Base-by-base conservation (phyloP, 2,329 filamentous ascomycete species). In the Apiospora arundinis region DNA sequence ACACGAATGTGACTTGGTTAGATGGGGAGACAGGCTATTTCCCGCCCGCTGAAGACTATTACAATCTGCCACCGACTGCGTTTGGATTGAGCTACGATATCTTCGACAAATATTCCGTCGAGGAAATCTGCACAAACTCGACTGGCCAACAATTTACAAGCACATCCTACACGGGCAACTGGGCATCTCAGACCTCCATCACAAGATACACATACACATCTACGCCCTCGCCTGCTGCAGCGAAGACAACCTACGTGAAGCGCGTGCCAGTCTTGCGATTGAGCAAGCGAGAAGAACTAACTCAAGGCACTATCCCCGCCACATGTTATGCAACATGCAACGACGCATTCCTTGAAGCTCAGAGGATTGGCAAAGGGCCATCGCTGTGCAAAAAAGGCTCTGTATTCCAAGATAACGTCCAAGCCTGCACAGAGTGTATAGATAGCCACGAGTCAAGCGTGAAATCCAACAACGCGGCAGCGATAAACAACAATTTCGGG, bases 51-150 rank as follows among this genome's bases (percentile, higher is more conserved):
- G 77, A 83, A 0, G 88, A 86, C 4, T 93, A 92, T 77, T 93
- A 90, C 81, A 87, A 92, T 72, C 84, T 93, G n/a, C 83, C 90
- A 70, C 89, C 92, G 0, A 78, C 83, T 1, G 84, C 84, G 0
- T 93, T 93, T 71, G 91, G 91, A 5, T 82, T 93, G 21, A 87
- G 84, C 68, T 91, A 89, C 72, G 87, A 87, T 56, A 90, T 93
- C 23, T 93, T 92, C 72, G 83, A 85, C 25, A 80, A 84, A 32
- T 76, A 86, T 6, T 75, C 82, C 0, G 75, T 84, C 14, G 75
- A 83, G 6, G 81, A 80, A 70, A 77, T 81, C 2, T 70, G 82
- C 8, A 69, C 48, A 0, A 74, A 81, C 40, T 82, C 81, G 37
- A 77, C 80, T 12, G 77, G 81, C 1, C 73, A 72, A 42, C 71